Evolutionary conservation across 1,284 basidiomycete genomes (phyloP).

Genomic region (Vanrija sp.): DNA sequence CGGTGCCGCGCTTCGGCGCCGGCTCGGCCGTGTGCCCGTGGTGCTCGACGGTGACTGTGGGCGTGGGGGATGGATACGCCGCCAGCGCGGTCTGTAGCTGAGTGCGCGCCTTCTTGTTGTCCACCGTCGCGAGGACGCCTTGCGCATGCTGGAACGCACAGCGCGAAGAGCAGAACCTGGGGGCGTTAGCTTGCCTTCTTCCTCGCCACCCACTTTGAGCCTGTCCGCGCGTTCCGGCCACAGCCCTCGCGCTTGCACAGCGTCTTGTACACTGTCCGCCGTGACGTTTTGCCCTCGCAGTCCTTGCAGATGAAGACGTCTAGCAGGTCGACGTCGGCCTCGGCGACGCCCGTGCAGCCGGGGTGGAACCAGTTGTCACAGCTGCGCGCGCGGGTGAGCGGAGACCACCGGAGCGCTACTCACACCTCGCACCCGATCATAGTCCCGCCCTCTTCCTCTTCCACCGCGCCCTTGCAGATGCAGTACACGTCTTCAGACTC

Average conservation of each 20-base stretch:
- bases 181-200: background rate
- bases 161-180: conserved; percentile 38
- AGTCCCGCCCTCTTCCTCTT: conserved; percentile 35
- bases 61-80: conserved; percentile 27
- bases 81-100: conserved; percentile 9
- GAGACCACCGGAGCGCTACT: background rate
- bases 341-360: conserved; percentile 33
- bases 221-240: conserved; percentile 21
- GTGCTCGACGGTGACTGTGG: conserved; percentile 15
- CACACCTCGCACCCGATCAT: conserved; percentile 45
- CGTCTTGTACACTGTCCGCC: conserved; percentile 34
- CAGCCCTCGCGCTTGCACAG: conserved; percentile 41
- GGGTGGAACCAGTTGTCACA: conserved; percentile 49
- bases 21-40: background rate
- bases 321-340: conserved; percentile 34
- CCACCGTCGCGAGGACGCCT: conserved; percentile 18
- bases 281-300: conserved; percentile 37
- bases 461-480: conserved; percentile 36
- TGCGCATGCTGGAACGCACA: conserved; percentile 38
- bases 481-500: conserved; percentile 29
- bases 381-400: conserved; percentile 14
- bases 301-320: conserved; percentile 42
- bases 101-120: conserved; percentile 31
- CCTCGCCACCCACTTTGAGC: conserved; percentile 35
- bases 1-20: background rate